These are phyloP conservation scores for Vicia sativa DNA, from an alignment of 306 rosid genomes.

Conservation along the genomic window DNA sequence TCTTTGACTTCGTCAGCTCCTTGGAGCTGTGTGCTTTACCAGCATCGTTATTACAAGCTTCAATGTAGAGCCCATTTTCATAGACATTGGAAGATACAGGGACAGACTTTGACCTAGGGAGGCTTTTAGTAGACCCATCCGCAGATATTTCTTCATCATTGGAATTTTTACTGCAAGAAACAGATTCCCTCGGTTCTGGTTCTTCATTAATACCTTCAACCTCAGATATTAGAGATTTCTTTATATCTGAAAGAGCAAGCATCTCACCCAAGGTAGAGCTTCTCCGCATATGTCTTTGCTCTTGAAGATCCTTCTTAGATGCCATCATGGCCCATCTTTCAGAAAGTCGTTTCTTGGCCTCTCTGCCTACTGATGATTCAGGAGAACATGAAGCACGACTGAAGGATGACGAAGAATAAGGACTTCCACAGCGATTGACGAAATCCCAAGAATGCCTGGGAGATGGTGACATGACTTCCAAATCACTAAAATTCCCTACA, in stretches of 20 bases:
- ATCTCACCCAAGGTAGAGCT: conserved; percentile 99
- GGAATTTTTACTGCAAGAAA: conserved; percentile 53
- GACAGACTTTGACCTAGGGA: conserved; percentile 86
- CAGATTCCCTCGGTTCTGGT: conserved; percentile 57
- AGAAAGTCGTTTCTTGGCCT: conserved; percentile 96
- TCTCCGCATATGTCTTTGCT: conserved; percentile 71
- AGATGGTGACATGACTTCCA: conserved; percentile 87
- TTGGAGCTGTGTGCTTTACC: conserved; percentile 47
- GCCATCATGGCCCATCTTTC: conserved; percentile 99
- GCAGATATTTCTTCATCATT: conserved; percentile 50
- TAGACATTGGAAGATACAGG: conserved; percentile 71
- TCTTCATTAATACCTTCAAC: conserved; percentile 48
- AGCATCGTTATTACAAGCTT: conserved; percentile 52
- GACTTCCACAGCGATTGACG: conserved; percentile 70
- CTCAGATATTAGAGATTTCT: conserved; percentile 60
- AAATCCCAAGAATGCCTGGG: conserved; percentile 93
- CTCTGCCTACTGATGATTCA: conserved; percentile 93
- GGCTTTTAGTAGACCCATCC: conserved; percentile 66
- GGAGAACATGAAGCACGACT: conserved; percentile 89
- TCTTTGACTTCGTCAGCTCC: conserved; percentile 70
- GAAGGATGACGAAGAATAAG: conserved; percentile 81
- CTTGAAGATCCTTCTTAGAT: conserved; percentile 68
- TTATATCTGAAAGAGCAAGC: conserved; percentile 84
- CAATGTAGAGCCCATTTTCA: conserved; percentile 50
- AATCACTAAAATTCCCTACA: conserved; percentile 71